A percentile compares a stretch with the other conserved stretches of the same genome.
phyloP scores from a whole-genome alignment of 2,329 filamentous ascomycete genomes.

The Monilinia fructigena region DNA sequence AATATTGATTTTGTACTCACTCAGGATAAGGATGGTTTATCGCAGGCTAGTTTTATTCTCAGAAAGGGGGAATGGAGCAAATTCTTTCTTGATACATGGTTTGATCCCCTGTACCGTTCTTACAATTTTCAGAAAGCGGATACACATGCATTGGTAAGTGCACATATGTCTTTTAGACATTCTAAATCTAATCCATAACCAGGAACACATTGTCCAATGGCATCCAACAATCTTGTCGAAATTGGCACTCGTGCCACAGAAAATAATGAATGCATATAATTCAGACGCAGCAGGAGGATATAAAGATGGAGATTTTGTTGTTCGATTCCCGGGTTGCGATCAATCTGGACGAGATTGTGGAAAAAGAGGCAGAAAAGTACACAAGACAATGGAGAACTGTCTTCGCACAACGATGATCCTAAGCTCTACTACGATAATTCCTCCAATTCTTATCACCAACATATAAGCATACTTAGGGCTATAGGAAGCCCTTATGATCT shows the following conservation, averaged over 20 bases:
- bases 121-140: conserved; percentile 98
- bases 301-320: conserved; percentile 79
- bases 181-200: conserved; percentile 22
- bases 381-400: conserved; percentile 40
- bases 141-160: conserved; percentile 77
- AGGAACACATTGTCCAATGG: conserved; percentile 93
- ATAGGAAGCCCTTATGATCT: conserved; percentile 31
- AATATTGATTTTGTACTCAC: conserved; percentile 80
- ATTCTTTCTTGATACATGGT: conserved; percentile 94
- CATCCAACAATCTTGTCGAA: conserved; percentile 93
- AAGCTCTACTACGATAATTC: conserved; percentile 27
- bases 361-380: conserved; percentile 57
- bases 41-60: conserved; percentile 74
- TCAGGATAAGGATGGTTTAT: conserved; percentile 79
- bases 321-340: conserved; percentile 74
- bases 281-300: conserved; percentile 60
- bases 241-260: conserved; percentile 84
- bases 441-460: conserved; percentile 17
- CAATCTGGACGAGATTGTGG: conserved; percentile 60
- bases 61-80: conserved; percentile 85
- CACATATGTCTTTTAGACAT: background rate
- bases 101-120: conserved; percentile 85
- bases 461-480: conserved; percentile 28
- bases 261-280: conserved; percentile 76
- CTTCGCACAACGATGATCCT: conserved; percentile 34